Evolutionary conservation across 176 grass and related monocot species (phyloP).

Genomic region (Triticum timopheevii): DNA sequence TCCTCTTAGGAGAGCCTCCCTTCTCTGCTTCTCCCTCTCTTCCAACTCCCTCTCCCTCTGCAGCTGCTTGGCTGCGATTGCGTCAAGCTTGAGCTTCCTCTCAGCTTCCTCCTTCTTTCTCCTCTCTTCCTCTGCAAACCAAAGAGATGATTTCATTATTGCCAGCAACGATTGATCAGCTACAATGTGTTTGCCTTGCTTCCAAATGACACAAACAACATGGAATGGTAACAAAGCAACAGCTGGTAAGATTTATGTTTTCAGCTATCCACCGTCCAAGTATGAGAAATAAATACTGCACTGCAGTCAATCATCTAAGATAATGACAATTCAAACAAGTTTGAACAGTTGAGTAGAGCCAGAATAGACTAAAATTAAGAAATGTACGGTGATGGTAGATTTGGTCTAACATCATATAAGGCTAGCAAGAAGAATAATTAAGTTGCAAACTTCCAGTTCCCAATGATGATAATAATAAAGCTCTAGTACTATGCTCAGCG

Average conservation of each 20-base stretch:
- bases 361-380: background rate
- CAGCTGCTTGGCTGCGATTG: conserved; percentile 74
- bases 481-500: background rate
- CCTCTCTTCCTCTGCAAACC: conserved; percentile 82
- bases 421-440: background rate
- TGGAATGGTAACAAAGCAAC: background rate
- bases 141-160: background rate
- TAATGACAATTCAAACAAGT: background rate
- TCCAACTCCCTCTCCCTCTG: conserved; percentile 75
- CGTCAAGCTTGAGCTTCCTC: conserved; percentile 81
- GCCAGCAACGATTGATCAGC: background rate
- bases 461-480: too few relatives aligned
- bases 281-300: background rate
- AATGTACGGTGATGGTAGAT: too few relatives aligned
- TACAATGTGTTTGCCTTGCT: background rate
- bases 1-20: conserved; percentile 47
- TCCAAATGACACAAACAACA: background rate
- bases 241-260: background rate
- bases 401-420: background rate
- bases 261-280: background rate
- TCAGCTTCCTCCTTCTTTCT: conserved; percentile 79
- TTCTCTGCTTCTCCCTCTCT: conserved; percentile 58
- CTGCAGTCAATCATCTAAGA: background rate
- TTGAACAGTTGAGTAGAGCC: background rate
- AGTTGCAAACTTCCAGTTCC: background rate